phyloP scores from a whole-genome alignment of 768 basidiomycete genomes.

The Tricholoma flavovirens region DNA sequence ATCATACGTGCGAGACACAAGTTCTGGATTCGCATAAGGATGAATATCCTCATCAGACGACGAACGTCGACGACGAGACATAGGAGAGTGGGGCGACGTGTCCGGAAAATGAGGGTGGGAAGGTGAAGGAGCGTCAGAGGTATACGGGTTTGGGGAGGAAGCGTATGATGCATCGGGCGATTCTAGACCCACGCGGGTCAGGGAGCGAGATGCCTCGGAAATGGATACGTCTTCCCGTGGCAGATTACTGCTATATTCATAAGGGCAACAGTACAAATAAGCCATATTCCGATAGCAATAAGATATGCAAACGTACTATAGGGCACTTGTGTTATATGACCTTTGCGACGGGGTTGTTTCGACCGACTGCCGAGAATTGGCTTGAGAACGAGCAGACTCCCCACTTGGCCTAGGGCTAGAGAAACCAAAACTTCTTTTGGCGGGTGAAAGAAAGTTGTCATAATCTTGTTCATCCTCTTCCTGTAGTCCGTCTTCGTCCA shows the following conservation, averaged over 20 bases:
- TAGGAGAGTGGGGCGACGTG: constrained; percentile 7
- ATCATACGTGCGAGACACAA: constrained; percentile 38
- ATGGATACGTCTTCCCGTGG: constrained; percentile 59
- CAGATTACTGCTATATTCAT: constrained; percentile 36
- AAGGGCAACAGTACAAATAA: constrained; percentile 3
- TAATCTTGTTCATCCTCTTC: constrained; percentile 45
- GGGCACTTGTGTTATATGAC: constrained; percentile 45
- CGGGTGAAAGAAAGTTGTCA: constrained; percentile 20
- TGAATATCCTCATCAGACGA: constrained; percentile 41
- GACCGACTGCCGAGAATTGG: constrained; percentile 50
- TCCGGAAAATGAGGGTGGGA: constrained; percentile 15
- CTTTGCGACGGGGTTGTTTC: constrained; percentile 50
- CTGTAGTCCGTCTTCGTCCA: constrained; percentile 41
- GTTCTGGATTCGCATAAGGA: constrained; percentile 79
- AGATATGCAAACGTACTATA: constrained; percentile 46
- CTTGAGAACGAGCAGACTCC: constrained; percentile 54
- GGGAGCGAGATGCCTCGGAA: constrained; percentile 31
- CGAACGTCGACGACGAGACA: constrained; percentile 7
- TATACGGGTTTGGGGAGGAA: constrained; percentile 20
- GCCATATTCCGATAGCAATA: constrained; percentile 4
- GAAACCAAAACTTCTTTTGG: constrained; percentile 40
- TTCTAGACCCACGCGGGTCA: constrained; percentile 32
- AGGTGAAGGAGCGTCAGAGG: constrained; percentile 25
- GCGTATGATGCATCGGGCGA: constrained; percentile 24
- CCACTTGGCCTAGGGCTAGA: constrained; percentile 55